Conservation (phyloP, 495 filamentous ascomycete species). For the Pseudotulostoma volvatum region DNA sequence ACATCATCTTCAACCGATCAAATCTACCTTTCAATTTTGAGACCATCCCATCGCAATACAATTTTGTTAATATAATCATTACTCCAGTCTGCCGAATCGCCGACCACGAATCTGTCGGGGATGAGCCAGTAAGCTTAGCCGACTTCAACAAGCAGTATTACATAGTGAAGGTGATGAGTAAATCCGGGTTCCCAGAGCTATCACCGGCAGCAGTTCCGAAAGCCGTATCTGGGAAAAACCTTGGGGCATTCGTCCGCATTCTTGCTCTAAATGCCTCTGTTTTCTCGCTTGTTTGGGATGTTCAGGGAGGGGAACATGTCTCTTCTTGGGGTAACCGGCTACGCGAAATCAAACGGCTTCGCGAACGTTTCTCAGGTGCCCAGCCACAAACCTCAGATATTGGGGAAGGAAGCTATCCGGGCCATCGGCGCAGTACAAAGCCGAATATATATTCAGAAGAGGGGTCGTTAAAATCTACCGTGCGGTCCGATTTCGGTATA, state of each 20-base stretch:
- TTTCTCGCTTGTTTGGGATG: conserved; percentile 79
- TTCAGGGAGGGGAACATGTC: conserved; percentile 66
- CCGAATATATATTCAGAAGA: conserved; percentile 31
- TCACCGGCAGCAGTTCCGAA: conserved; percentile 79
- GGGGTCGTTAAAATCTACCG: conserved; percentile 12
- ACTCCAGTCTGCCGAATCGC: conserved; percentile 56
- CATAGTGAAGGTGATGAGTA: conserved; percentile 68
- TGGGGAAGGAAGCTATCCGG: conserved; percentile 24
- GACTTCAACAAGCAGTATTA: conserved; percentile 46
- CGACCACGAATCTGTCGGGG: conserved; percentile 5
- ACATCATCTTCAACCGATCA: conserved; percentile 94
- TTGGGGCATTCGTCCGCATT: conserved; percentile 78
- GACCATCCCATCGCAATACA: conserved; percentile 85
- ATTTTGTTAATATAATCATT: conserved; percentile 91
- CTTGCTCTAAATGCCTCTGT: conserved; percentile 87
- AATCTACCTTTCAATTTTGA: conserved; percentile 75
- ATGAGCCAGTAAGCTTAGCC: conserved; percentile 9
- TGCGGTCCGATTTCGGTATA: conserved; percentile 17
- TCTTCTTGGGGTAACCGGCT: conserved; percentile 82
- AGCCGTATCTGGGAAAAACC: conserved; percentile 58
- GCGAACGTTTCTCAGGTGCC: conserved; percentile 36
- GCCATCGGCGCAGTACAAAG: conserved; percentile 30
- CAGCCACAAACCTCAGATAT: conserved; percentile 19
- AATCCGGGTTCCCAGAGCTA: conserved; percentile 73
- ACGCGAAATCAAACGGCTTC: conserved; percentile 64